These are phyloP conservation scores for Prillingera fragicola DNA, from an alignment of 1,284 basidiomycete species.

Conservation along the genomic window DNA sequence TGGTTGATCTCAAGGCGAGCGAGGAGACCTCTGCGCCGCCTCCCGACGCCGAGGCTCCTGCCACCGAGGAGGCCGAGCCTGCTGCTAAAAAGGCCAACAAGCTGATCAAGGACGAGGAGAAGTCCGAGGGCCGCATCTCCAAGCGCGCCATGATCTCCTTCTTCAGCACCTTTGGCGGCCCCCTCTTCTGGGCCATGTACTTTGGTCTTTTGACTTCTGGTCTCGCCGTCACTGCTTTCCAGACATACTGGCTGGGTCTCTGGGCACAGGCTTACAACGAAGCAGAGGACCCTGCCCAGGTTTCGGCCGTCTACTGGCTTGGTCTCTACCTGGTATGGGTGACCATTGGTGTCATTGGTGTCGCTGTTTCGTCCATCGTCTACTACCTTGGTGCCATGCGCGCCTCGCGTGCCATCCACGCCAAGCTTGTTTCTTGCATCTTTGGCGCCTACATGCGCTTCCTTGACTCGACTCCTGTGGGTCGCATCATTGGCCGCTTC, in stretches of 20 bases:
- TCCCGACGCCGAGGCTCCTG: slow-evolving; percentile 8
- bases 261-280: slow-evolving; percentile 58
- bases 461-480: slow-evolving; percentile 57
- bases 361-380: slow-evolving; percentile 39
- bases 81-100: slow-evolving; percentile 40
- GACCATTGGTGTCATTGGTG: slow-evolving; percentile 25
- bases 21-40: slow-evolving; percentile 33
- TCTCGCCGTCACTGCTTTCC: slow-evolving; percentile 45
- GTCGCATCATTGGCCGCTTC: slow-evolving; percentile 58
- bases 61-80: slow-evolving; percentile 37
- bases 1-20: slow-evolving; percentile 41
- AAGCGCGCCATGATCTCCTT: slow-evolving; percentile 48
- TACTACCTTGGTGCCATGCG: slow-evolving; percentile 50
- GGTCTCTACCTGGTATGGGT: slow-evolving; percentile 51
- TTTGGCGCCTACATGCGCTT: slow-evolving; percentile 58
- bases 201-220: slow-evolving; percentile 33
- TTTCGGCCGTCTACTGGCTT: slow-evolving; percentile 50
- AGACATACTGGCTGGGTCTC: slow-evolving; percentile 58
- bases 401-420: slow-evolving; percentile 59
- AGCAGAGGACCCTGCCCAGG: slow-evolving; percentile 28
- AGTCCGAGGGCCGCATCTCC: slow-evolving; percentile 55
- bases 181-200: slow-evolving; percentile 47
- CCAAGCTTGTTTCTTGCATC: slow-evolving; percentile 55
- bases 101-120: slow-evolving; percentile 58
- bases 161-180: slow-evolving; percentile 48